Conservation (phyloP, 2,329 filamentous ascomycete genomes). For the Fusarium albosuccineum region DNA sequence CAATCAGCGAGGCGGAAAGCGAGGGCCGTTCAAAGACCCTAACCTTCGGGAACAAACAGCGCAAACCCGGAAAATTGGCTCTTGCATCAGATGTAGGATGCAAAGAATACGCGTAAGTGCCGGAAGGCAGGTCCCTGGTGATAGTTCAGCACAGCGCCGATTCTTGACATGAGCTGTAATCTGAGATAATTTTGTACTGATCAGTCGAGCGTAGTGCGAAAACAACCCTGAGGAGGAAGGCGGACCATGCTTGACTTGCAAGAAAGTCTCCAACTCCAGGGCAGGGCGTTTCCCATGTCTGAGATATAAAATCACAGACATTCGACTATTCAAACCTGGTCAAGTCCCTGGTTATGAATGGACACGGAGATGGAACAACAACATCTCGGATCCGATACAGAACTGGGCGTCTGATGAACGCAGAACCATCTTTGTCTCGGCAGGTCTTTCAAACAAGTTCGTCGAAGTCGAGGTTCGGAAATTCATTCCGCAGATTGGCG, state of each 20-base stretch:
- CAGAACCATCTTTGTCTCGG: conserved; percentile 64
- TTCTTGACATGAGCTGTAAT: background rate
- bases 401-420: conserved; percentile 67
- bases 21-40: conserved; percentile 69
- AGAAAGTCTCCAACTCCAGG: conserved; percentile 63
- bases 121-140: background rate
- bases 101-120: conserved; percentile 70
- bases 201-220: conserved; percentile 61
- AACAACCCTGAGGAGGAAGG: conserved; percentile 61
- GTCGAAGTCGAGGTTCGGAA: conserved; percentile 65
- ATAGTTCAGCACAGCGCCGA: background rate
- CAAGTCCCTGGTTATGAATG: conserved; percentile 71
- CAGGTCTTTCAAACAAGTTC: conserved; percentile 64
- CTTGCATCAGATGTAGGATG: conserved; percentile 72
- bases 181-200: conserved; percentile 4
- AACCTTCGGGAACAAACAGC: conserved; percentile 66
- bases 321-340: conserved; percentile 69
- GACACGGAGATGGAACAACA: conserved; percentile 70
- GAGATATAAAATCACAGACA: conserved; percentile 71
- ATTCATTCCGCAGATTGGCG: conserved; percentile 68
- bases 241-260: conserved; percentile 67
- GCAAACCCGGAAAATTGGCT: conserved; percentile 68
- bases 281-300: conserved; percentile 68
- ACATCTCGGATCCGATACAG: conserved; percentile 66
- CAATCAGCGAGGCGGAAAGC: conserved; percentile 52